Evolutionary conservation across 164 flowering plant genomes (phyloP).

Genomic region (Annona cherimola): DNA sequence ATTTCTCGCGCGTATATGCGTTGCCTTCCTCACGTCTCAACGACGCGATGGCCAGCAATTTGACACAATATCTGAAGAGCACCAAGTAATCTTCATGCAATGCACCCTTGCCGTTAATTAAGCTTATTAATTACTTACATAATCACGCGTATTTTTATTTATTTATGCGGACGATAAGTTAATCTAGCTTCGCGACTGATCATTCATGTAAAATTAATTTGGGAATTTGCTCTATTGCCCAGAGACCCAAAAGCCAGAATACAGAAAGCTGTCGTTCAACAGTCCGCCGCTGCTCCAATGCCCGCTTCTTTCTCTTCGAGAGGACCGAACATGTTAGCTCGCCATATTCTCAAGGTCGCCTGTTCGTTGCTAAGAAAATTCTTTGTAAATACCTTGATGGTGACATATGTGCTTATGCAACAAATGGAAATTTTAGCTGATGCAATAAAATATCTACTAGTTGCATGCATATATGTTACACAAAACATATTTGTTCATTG

Average conservation of each 20-base stretch:
- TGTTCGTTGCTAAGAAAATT: neutral
- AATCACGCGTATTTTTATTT: neutral
- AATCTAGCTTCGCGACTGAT: neutral
- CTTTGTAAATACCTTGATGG: neutral
- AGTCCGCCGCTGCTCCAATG: constrained; percentile 28
- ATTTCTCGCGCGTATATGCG: constrained; percentile 28
- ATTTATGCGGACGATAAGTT: neutral
- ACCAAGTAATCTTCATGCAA: constrained; percentile 25
- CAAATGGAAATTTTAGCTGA: too few species aligned
- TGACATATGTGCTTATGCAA: neutral
- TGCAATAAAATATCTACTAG: too few species aligned
- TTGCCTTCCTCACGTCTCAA: constrained; percentile 28
- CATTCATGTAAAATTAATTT: neutral
- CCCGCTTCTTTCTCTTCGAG: constrained; percentile 72
- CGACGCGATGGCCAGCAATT: constrained; percentile 15
- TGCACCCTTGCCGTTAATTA: neutral
- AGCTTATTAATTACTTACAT: neutral
- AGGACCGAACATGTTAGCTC: constrained; percentile 47
- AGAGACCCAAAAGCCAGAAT: neutral
- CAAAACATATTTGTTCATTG: neutral
- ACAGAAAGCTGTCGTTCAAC: neutral
- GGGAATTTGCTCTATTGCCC: too few species aligned
- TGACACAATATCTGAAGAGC: constrained; percentile 23
- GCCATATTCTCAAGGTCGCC: constrained; percentile 58
- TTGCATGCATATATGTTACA: too few species aligned